phyloP scores from a whole-genome alignment of 73 alveolate species.

The Stentor roeselii region DNA sequence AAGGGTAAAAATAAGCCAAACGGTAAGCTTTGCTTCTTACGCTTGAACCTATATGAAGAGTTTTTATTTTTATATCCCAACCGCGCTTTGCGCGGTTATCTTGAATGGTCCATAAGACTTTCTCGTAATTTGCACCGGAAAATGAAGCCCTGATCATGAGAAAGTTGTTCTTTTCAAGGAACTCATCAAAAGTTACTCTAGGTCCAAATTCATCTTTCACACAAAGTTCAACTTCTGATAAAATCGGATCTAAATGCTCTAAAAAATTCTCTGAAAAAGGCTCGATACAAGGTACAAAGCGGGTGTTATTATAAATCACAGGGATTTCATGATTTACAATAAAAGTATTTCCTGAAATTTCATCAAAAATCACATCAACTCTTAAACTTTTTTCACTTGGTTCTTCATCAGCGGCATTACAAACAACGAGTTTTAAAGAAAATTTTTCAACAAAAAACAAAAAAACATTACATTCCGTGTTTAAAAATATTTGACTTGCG shows the following conservation, averaged over 20 bases:
- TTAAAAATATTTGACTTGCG: not conserved
- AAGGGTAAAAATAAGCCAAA: not conserved
- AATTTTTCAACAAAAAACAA: not conserved
- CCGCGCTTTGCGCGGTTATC: not conserved
- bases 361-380: conserved; percentile 10
- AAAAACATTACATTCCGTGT: not conserved
- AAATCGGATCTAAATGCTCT: not conserved
- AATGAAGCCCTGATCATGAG: not conserved
- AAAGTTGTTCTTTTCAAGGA: not conserved
- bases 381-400: not conserved
- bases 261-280: not conserved
- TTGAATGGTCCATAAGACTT: conserved; percentile 10
- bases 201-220: conserved; percentile 13
- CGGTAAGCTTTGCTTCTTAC: not conserved
- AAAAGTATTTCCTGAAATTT: not conserved
- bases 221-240: conserved; percentile 8
- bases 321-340: not conserved
- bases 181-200: not conserved
- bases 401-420: conserved; percentile 8
- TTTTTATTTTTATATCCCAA: conserved; percentile 9
- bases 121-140: not conserved
- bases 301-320: not conserved
- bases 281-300: not conserved
- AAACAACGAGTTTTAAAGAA: not conserved
- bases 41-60: not conserved